Evolutionary conservation across 23 red algal species (phyloP), one percentile per base, ranked within the genome.

Genomic region (Gracilaria caudata): DNA sequence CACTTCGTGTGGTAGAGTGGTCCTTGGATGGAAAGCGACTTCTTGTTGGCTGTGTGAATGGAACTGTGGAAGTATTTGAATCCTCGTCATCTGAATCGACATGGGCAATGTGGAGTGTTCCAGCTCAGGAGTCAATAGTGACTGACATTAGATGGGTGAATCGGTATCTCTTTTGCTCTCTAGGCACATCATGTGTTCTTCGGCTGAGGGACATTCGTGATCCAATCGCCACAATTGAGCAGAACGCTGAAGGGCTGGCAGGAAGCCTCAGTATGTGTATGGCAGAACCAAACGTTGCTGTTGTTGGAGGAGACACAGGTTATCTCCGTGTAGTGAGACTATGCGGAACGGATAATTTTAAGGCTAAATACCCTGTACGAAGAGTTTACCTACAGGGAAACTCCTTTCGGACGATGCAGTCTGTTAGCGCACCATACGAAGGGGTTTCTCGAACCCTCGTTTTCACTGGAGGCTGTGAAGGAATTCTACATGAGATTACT

Each of bases 121-220:
- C 85, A 41, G 85, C 63, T 78, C 85, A 89, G 24, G 85, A 89
- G 39, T 89, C 85, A 49, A 72, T 89, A 23, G 56, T 89, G 23
- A 68, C 51, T 13, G 85, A 79, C 25, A 64, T 89, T 9, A 68
- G 72, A 79, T 89, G 85, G 85, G 26, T 89, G 45, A 74, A 68
- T 77, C 51, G 43, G 7, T 74, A 70, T 25, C 74, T 75, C 19
- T 66, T 89, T 17, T 89, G 85, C 39, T 45, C 43, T n/a, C 32
- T 89, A 66, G 74, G 85, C 7, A 44, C 77, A 38, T 78, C 85
- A 20, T 89, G 85, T 65, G 85, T 79, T 49, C 72, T 89, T 58
- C 51, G 85, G 8, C 57, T 89, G 24, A 72, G 85, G 16, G 85
- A 89, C 65, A 89, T 89, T 46, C 70, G 85, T 13, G 74, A 89